A percentile compares a stretch with the other conserved stretches of the same genome.
phyloP scores from a whole-genome alignment of 805 yeast species.

The Yarrowia keelungensis region DNA sequence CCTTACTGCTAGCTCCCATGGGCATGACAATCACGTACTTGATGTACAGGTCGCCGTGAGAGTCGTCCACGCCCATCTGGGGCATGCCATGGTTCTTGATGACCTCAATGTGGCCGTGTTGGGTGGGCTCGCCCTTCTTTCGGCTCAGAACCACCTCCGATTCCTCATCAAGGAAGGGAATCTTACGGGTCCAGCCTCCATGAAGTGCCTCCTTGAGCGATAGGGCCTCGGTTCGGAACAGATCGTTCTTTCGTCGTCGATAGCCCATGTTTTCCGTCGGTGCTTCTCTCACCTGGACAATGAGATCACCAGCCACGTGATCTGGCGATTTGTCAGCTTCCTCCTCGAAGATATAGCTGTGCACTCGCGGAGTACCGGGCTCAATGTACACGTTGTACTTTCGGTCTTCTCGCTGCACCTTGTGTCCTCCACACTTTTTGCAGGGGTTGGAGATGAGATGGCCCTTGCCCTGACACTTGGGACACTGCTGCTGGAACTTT shows the following conservation, averaged over 20 bases:
- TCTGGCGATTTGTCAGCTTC: constrained; percentile 89
- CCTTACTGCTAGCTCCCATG: constrained; percentile 40
- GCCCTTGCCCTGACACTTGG: constrained; percentile 81
- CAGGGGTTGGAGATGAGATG: constrained; percentile 69
- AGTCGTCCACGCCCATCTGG: constrained; percentile 54
- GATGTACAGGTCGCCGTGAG: constrained; percentile 57
- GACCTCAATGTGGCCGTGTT: constrained; percentile 74
- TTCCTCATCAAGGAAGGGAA: constrained; percentile 70
- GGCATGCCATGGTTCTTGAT: constrained; percentile 91
- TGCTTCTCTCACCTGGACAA: constrained; percentile 66
- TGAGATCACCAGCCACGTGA: constrained; percentile 78
- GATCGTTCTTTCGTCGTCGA: constrained; percentile 73
- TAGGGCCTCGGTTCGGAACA: constrained; percentile 83
- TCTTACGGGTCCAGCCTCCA: constrained; percentile 81
- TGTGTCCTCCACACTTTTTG: constrained; percentile 70
- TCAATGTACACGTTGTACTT: constrained; percentile 65
- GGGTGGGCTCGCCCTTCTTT: constrained; percentile 58
- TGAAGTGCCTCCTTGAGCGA: constrained; percentile 70
- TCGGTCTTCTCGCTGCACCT: constrained; percentile 64
- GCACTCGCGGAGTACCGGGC: constrained; percentile 73
- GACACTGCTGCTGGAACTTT: constrained; percentile 80
- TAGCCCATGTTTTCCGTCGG: constrained; percentile 72
- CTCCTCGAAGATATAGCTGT: constrained; percentile 65
- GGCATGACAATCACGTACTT: constrained; percentile 53
- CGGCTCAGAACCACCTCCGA: constrained; percentile 60